A percentile compares a stretch with the other conserved stretches of the same genome.
Evolutionary conservation across 352 stramenopile genomes (phyloP).

Genomic region (Globisporangium parvum): DNA sequence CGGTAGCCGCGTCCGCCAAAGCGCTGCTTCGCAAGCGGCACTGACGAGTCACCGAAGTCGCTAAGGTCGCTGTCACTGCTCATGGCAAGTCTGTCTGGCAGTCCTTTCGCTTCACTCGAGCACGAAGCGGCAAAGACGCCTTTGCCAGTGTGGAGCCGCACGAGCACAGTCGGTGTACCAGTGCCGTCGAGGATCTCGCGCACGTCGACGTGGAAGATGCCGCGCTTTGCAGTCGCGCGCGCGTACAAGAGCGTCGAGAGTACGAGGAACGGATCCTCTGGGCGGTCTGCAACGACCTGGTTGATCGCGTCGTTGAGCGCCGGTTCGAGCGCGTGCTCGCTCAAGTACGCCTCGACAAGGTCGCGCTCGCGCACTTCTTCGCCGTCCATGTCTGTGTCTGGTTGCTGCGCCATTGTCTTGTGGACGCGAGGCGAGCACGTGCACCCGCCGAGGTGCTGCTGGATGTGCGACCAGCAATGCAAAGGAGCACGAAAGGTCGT

Average conservation of each 20-base stretch:
- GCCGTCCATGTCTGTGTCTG: neutral
- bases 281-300: constrained; percentile 54
- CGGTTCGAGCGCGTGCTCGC: constrained; percentile 60
- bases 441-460: no score
- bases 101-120: constrained; percentile 24
- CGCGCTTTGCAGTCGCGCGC: constrained; percentile 52
- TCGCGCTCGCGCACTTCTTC: constrained; percentile 51
- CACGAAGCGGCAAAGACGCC: constrained; percentile 55
- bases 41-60: constrained; percentile 14
- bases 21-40: constrained; percentile 30
- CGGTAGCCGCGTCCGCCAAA: constrained; percentile 33
- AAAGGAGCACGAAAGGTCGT: no score
- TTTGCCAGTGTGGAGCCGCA: constrained; percentile 62
- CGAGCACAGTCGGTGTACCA: constrained; percentile 36
- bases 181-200: constrained; percentile 37
- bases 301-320: constrained; percentile 70
- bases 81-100: constrained; percentile 31
- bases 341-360: constrained; percentile 66
- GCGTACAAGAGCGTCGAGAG: constrained; percentile 56
- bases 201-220: constrained; percentile 64
- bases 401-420: neutral
- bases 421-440: no score
- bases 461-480: no score
- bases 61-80: neutral
- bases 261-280: constrained; percentile 63